Percentiles rank a stretch among this genome's conserved stretches.
These are phyloP conservation scores for Coemansia sp. DNA, from an alignment of 192 early-diverging fungal genomes.

Conservation along the genomic window DNA sequence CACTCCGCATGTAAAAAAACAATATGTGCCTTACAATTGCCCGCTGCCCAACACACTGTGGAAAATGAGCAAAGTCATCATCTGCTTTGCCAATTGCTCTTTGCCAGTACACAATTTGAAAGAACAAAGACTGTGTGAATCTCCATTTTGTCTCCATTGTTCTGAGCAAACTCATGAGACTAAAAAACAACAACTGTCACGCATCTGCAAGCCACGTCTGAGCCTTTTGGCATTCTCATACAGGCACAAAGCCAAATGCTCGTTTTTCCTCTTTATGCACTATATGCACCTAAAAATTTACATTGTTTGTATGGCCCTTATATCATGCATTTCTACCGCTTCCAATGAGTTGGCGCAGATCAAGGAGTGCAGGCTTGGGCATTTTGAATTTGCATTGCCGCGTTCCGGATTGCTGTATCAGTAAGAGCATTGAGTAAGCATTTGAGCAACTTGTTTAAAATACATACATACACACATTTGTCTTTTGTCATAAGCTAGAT, in stretches of 20 bases:
- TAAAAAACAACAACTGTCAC: background rate
- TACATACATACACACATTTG: too few species aligned
- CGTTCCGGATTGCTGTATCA: background rate
- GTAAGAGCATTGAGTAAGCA: background rate
- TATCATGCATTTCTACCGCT: background rate
- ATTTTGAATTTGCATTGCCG: background rate
- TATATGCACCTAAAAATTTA: background rate
- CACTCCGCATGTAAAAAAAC: background rate
- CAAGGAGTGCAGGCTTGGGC: background rate
- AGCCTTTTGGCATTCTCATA: background rate
- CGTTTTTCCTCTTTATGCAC: background rate
- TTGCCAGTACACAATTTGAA: background rate
- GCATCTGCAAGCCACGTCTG: background rate
- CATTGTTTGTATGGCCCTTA: background rate
- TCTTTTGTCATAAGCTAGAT: too few species aligned
- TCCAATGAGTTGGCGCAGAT: background rate
- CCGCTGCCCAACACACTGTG: background rate
- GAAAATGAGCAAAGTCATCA: background rate
- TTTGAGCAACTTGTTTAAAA: too few species aligned
- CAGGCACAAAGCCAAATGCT: background rate
- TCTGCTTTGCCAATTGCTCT: background rate
- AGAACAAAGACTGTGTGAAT: background rate
- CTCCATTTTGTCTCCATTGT: background rate
- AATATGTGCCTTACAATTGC: background rate
- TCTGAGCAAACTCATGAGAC: constrained; percentile 1